Evolutionary conservation across 768 basidiomycete genomes (phyloP).

Genomic region (Clitopilus passeckerianus): DNA sequence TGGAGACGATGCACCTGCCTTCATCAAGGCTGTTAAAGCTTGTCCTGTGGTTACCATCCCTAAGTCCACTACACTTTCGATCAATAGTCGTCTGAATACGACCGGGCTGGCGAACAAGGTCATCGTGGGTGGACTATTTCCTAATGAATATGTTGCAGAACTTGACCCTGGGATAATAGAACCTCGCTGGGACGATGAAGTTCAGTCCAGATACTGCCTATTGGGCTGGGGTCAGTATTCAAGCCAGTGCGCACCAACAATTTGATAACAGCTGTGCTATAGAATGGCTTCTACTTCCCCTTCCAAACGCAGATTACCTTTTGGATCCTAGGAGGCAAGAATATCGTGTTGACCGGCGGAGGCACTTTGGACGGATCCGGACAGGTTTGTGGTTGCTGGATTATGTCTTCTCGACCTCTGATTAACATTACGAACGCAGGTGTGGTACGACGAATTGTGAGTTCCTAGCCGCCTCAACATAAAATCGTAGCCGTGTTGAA

Average conservation of each 20-base stretch:
- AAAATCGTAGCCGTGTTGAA: not conserved
- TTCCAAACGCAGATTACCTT: slow-evolving; percentile 52
- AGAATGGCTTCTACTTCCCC: slow-evolving; percentile 49
- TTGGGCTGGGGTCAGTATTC: slow-evolving; percentile 40
- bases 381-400: slow-evolving; percentile 32
- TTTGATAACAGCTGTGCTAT: not conserved
- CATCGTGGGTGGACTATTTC: slow-evolving; percentile 29
- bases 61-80: slow-evolving; percentile 40
- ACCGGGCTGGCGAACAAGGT: slow-evolving; percentile 44
- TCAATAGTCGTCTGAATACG: slow-evolving; percentile 48
- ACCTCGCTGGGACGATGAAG: slow-evolving; percentile 43
- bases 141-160: not conserved
- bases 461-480: not conserved
- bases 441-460: slow-evolving; percentile 53
- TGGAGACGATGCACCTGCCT: slow-evolving; percentile 47
- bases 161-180: slow-evolving; percentile 27
- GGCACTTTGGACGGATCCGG: slow-evolving; percentile 67
- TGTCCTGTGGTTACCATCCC: slow-evolving; percentile 41
- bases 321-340: slow-evolving; percentile 50
- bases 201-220: slow-evolving; percentile 47
- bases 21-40: slow-evolving; percentile 38
- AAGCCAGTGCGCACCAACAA: not conserved
- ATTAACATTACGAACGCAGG: slow-evolving; percentile 17
- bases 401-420: not conserved
- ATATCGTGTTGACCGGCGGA: slow-evolving; percentile 48